Conservation (phyloP, 202 grass and related monocot species). For the Panicum hallii region DNA sequence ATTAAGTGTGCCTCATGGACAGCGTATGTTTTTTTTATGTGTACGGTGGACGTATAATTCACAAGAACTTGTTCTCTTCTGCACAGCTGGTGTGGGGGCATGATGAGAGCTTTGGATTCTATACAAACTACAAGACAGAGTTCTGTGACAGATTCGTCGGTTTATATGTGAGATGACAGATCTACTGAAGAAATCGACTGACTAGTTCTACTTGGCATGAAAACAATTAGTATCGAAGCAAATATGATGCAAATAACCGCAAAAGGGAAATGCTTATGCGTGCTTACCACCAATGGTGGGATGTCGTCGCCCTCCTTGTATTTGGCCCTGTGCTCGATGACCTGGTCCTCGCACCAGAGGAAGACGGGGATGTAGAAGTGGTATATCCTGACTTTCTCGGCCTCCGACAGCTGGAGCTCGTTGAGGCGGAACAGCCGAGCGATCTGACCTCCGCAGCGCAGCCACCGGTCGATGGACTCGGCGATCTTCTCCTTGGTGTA, state of each 20-base stretch:
- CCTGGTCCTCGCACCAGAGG: conserved; percentile 92
- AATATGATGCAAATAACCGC: neutral
- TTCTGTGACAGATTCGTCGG: neutral
- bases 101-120: conserved; percentile 35
- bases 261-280: neutral
- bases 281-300: conserved; percentile 84
- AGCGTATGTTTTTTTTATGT: conserved; percentile 14
- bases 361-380: conserved; percentile 94
- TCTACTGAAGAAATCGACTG: neutral
- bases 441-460: conserved; percentile 61
- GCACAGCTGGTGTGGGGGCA: conserved; percentile 14
- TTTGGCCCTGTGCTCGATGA: conserved; percentile 66
- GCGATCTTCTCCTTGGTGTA: conserved; percentile 68
- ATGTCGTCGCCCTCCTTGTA: conserved; percentile 83
- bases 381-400: conserved; percentile 89
- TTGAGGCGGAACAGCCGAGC: conserved; percentile 77
- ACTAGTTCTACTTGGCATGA: conserved; percentile 24
- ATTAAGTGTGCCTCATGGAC: conserved; percentile 13
- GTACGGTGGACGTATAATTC: conserved; percentile 44
- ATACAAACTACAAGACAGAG: conserved; percentile 17
- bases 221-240: conserved; percentile 5
- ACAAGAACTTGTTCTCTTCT: conserved; percentile 46
- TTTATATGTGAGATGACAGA: neutral
- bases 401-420: conserved; percentile 65
- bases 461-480: conserved; percentile 81